phyloP scores from a whole-genome alignment of 2,329 filamentous ascomycete genomes.

The Orbilia oligospora region DNA sequence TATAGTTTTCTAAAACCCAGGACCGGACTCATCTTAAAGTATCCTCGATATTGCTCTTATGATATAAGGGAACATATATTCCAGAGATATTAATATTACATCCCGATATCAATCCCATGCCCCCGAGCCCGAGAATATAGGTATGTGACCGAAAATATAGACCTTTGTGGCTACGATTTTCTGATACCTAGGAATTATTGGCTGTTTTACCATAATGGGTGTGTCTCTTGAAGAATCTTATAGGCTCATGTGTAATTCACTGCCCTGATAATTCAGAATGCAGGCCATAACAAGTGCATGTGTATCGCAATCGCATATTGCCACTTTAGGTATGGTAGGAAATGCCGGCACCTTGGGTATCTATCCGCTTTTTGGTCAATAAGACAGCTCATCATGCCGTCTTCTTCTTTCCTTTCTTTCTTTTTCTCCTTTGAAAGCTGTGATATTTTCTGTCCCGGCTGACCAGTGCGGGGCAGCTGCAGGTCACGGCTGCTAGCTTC shows the following conservation, averaged over 20 bases:
- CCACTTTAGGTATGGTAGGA: background rate
- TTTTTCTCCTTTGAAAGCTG: no score
- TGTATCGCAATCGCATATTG: slow-evolving; percentile 4
- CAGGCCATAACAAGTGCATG: background rate
- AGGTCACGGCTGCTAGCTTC: no score
- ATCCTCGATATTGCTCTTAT: background rate
- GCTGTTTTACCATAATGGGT: background rate
- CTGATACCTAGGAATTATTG: background rate
- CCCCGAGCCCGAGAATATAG: background rate
- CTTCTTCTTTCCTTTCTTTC: background rate
- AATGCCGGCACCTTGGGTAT: background rate
- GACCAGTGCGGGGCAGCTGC: no score
- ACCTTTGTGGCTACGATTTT: background rate
- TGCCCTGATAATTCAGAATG: background rate
- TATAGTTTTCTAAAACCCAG: background rate
- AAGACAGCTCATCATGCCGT: background rate
- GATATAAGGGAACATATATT: background rate
- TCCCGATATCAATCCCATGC: background rate
- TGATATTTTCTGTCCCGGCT: no score
- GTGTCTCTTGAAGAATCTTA: background rate
- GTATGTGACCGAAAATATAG: background rate
- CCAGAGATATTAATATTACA: background rate
- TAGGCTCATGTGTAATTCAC: background rate
- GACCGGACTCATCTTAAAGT: background rate
- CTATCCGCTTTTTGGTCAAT: background rate